Base-by-base conservation (phyloP, 768 basidiomycete species). In the Lactarius akahatsu region DNA sequence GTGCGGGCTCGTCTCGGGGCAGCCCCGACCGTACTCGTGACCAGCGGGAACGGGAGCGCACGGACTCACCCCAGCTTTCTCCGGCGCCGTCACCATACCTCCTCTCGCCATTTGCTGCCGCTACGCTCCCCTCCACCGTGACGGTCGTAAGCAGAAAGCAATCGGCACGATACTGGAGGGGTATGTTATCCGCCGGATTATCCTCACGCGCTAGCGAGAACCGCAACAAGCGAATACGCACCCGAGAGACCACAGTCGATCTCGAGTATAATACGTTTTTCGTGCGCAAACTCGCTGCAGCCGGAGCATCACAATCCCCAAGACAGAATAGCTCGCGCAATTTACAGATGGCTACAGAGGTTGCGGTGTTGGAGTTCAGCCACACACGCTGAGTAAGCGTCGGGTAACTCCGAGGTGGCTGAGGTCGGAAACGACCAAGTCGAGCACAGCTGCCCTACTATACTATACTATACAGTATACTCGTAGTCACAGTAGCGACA, bases 221-320 rank as follows among this genome's bases (percentile, higher is more conserved):
- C 40, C 3, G 38, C 40, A 41, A 41, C 40, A 41, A 41, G 40
- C 57, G 41, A 43, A 18, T 18, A 38, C 78, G 18, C 72, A 68
- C 52, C 16, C 6, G 5, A 73, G 72, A 40, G 72, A 77, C 86
- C 86, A 1, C 79, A 76, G 60, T 90, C 89, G 0, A 75, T 85
- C 70, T 81, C 82, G 23, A 90, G 89, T 73, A 80, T 36, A 11
- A 11, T 78, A 66, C 83, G 83, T 72, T 57, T 55, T 6, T 58
- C 56, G 40, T 16, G 40, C 15, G 40, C 40, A 41, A 8, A 57
- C 70, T 3, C 70, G 71, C 15, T 74, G 76, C 62, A 81, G 75
- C 64, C 70, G 73, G 3, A 78, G 80, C 20, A 75, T 75, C 57
- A 74, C 79, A 40, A 30, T 64, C 63, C 6, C 85, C 87, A 2